A percentile compares a stretch with the other conserved stretches of the same genome.
Evolutionary conservation across 441 rosid genomes (phyloP).

Genomic region (Raphanus hybrid): DNA sequence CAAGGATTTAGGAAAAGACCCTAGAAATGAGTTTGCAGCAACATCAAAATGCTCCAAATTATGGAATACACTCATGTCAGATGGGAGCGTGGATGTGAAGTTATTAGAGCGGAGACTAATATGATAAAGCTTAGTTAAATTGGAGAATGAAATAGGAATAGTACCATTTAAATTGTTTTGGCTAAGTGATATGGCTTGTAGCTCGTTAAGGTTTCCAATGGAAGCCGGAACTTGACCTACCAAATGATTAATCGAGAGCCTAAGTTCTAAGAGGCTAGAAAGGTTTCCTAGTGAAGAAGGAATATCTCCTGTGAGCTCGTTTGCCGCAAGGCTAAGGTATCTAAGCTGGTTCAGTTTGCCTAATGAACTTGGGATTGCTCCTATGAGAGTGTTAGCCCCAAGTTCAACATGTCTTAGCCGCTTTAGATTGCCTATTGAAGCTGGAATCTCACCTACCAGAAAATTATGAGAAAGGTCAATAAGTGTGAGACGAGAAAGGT

Average conservation of each 20-base stretch:
- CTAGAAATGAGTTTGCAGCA: background rate
- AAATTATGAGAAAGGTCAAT: background rate
- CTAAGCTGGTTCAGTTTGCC: background rate
- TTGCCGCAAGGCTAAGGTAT: background rate
- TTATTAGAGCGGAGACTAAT: background rate
- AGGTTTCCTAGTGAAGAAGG: background rate
- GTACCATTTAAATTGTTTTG: background rate
- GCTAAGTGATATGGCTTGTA: background rate
- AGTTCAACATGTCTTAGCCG: background rate
- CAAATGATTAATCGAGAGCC: background rate
- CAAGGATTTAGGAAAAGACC: background rate
- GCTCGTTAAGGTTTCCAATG: background rate
- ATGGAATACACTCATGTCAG: background rate
- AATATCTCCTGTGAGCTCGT: background rate
- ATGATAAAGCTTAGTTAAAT: background rate
- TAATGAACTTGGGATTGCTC: background rate
- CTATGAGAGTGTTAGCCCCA: conserved; percentile 3
- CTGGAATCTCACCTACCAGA: background rate
- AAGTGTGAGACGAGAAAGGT: background rate
- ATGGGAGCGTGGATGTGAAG: conserved; percentile 3
- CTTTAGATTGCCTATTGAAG: background rate
- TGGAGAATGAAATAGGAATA: background rate
- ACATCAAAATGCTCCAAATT: background rate
- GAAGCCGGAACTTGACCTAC: background rate
- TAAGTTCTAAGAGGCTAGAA: conserved; percentile 1